Evolutionary conservation across 305 asterid species (phyloP), one percentile per base, ranked within the genome.

Genomic region (Fraxinus xanthoxyloides): DNA sequence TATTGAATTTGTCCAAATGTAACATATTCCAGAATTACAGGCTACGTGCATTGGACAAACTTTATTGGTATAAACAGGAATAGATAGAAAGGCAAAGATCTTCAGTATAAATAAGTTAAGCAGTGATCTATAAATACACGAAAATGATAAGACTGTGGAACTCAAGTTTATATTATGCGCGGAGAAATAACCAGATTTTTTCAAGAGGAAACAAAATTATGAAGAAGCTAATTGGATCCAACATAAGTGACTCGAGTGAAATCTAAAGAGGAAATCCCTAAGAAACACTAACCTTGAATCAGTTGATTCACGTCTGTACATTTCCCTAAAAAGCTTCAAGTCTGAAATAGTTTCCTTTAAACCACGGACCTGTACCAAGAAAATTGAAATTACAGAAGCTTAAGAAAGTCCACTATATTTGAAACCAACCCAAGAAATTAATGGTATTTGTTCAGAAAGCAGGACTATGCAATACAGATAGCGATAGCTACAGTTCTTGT

Each of bases 311-410:
- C 86, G 91, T 72, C 81, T 89, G 80, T 88, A 91, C 97, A 91
- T 91, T 75, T 89, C 97, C 88, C 89, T 82, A 85, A 94, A 84
- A 81, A 92, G 95, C 87, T 90, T 91, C 89, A 94, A 85, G 80
- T 93, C 97, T 74, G 43, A 73, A 77, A 90, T 93, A 80, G 90
- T 85, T 84, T 76, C 82, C 88, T 92, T 90, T 87, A 96, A 88
- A 85, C 92, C 95, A 82, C 85, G 87, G 77, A 92, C 90, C 99
- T 96, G 93, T 76, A 73, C 87, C 87, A 85, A 79, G 56, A 46
- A 85, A 85, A 87, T 61, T 72, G 85, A 48, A 82, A 72, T 56
- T 35, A 54, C 38, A 40, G 21, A 76, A 78, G 79, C 46, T 77
- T 43, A 3, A 46, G 19, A 12, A 46, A 12, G 56, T 46, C 56